These are phyloP conservation scores for Scedosporium boydii DNA, from an alignment of 2,329 filamentous ascomycete genomes.

Conservation along the genomic window DNA sequence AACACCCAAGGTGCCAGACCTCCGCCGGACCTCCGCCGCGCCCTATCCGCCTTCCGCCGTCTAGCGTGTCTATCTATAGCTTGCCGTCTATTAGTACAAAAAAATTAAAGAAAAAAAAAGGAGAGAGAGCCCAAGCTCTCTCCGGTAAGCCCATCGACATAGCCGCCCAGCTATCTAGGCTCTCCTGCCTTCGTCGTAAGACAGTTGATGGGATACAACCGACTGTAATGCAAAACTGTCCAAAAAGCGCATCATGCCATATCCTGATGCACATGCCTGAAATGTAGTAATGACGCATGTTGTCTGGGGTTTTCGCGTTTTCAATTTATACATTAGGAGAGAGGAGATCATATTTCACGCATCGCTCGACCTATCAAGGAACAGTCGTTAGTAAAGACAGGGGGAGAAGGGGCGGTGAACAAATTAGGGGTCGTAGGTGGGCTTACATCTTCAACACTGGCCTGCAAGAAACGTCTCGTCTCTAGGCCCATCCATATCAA, in stretches of 20 bases:
- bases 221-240: no score
- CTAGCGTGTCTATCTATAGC: no score
- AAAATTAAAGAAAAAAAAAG: no score
- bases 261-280: neutral
- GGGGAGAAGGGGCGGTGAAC: neutral
- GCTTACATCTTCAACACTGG: slow-evolving; percentile 77
- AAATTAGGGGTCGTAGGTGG: neutral
- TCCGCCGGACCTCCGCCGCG: neutral
- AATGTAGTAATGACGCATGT: neutral
- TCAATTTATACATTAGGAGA: slow-evolving; percentile 67
- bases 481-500: slow-evolving; percentile 88
- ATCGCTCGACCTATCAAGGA: slow-evolving; percentile 59
- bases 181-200: no score
- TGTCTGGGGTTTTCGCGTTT: neutral
- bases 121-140: no score
- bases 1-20: neutral
- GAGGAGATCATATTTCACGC: slow-evolving; percentile 82
- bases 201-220: no score
- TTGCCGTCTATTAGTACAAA: neutral
- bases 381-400: slow-evolving; percentile 8
- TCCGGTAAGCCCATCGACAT: no score
- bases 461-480: slow-evolving; percentile 79
- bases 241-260: no score
- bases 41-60: neutral
- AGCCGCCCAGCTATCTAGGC: no score